phyloP scores from a whole-genome alignment of 2,329 filamentous ascomycete genomes.

The Rachicladosporium sp. region DNA sequence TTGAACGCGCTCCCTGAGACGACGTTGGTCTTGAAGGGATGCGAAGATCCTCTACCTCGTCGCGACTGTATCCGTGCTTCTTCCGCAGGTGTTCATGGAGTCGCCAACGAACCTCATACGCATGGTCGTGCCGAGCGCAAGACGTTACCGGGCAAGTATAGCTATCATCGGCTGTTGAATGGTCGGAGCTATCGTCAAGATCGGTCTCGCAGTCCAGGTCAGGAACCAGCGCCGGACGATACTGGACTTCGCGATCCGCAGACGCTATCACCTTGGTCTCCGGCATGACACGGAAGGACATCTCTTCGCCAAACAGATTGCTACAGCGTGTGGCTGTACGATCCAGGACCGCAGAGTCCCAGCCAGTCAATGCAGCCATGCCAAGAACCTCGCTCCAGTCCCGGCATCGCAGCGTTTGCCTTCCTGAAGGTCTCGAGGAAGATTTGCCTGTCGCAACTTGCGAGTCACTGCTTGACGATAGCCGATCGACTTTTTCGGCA shows the following conservation, averaged over 20 bases:
- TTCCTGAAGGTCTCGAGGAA: not conserved
- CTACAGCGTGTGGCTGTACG: constrained; percentile 64
- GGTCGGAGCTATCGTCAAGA: not conserved
- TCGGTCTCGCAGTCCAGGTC: constrained; percentile 12
- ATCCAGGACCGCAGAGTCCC: constrained; percentile 51
- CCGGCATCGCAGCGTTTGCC: constrained; percentile 36
- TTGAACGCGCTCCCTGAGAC: too few species aligned
- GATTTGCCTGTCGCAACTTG: too few species aligned
- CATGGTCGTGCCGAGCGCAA: too few species aligned
- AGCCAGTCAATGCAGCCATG: constrained; percentile 62
- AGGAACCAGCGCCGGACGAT: constrained; percentile 21
- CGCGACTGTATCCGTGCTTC: too few species aligned
- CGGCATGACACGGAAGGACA: constrained; percentile 40
- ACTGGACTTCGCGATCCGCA: constrained; percentile 22
- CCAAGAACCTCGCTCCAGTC: constrained; percentile 83
- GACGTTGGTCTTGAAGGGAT: too few species aligned
- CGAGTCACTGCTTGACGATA: not conserved
- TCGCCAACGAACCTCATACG: too few species aligned
- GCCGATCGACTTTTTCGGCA: constrained; percentile 1
- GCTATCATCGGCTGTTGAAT: too few species aligned
- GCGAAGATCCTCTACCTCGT: too few species aligned
- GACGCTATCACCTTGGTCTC: constrained; percentile 7
- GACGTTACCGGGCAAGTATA: too few species aligned
- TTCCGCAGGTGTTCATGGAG: too few species aligned
- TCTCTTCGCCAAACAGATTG: constrained; percentile 59